phyloP scores from a whole-genome alignment of 345 rosid genomes.

The Populus alba region DNA sequence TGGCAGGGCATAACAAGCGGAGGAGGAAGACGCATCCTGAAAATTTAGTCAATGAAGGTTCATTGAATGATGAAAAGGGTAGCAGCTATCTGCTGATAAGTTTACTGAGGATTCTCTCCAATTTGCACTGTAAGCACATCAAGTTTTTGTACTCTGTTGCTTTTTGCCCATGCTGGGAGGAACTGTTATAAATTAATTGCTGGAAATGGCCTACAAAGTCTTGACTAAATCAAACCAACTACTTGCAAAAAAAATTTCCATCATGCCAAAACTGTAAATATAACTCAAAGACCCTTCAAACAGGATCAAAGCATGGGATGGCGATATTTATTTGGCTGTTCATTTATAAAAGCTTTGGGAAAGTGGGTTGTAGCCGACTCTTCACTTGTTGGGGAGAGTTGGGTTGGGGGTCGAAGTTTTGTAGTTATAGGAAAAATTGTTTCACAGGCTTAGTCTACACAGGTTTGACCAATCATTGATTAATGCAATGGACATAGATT shows the following conservation, averaged over 20 bases:
- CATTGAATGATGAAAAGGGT: conserved; percentile 65
- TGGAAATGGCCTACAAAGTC: background rate
- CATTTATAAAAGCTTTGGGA: background rate
- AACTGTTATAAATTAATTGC: background rate
- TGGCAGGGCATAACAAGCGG: conserved; percentile 96
- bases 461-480: background rate
- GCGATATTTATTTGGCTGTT: background rate
- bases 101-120: conserved; percentile 84
- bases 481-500: background rate
- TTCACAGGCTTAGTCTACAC: background rate
- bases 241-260: background rate
- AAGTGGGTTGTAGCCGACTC: background rate
- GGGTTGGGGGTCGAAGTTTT: background rate
- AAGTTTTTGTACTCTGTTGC: background rate
- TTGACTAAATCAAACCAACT: background rate
- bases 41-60: conserved; percentile 45
- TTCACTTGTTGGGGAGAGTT: background rate
- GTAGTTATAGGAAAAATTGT: background rate
- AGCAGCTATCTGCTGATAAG: conserved; percentile 72
- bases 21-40: conserved; percentile 97
- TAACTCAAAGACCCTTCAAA: background rate
- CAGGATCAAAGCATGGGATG: background rate
- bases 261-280: background rate
- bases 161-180: background rate
- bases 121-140: conserved; percentile 66